phyloP scores from a whole-genome alignment of 345 rosid genomes.

The Isatis tinctoria region DNA sequence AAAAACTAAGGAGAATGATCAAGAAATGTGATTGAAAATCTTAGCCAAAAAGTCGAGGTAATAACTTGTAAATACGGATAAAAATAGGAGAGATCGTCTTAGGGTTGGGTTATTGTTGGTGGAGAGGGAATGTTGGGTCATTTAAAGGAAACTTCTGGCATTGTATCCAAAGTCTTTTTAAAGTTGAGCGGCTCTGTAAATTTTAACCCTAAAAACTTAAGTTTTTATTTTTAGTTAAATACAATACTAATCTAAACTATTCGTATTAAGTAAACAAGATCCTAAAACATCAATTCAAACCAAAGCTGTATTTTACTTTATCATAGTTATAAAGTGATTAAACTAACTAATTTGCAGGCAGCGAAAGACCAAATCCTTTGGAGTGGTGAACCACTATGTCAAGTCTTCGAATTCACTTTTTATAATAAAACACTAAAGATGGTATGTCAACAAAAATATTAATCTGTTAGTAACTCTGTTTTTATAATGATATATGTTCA shows the following conservation, averaged over 20 bases:
- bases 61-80: constrained; percentile 18
- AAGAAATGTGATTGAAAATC: not conserved
- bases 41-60: constrained; percentile 10
- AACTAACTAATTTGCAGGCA: not conserved
- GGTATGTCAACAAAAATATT: not conserved
- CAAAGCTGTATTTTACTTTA: not conserved
- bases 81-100: constrained; percentile 28
- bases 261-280: not conserved
- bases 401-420: not conserved
- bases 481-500: not conserved
- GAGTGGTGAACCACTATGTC: constrained; percentile 24
- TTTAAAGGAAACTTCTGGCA: constrained; percentile 6
- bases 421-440: not conserved
- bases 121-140: constrained; percentile 20
- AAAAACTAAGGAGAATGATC: constrained; percentile 1
- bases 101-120: constrained; percentile 12
- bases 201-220: not conserved
- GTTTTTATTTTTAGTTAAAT: constrained; percentile 6
- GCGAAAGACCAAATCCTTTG: constrained; percentile 5
- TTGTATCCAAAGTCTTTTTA: not conserved
- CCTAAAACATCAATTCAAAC: not conserved
- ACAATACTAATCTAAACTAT: not conserved
- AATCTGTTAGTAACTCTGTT: not conserved
- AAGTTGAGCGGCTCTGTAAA: not conserved
- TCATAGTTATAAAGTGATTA: not conserved